Base-by-base conservation (phyloP, 2,329 filamentous ascomycete genomes). In the Verruconis gallopava region DNA sequence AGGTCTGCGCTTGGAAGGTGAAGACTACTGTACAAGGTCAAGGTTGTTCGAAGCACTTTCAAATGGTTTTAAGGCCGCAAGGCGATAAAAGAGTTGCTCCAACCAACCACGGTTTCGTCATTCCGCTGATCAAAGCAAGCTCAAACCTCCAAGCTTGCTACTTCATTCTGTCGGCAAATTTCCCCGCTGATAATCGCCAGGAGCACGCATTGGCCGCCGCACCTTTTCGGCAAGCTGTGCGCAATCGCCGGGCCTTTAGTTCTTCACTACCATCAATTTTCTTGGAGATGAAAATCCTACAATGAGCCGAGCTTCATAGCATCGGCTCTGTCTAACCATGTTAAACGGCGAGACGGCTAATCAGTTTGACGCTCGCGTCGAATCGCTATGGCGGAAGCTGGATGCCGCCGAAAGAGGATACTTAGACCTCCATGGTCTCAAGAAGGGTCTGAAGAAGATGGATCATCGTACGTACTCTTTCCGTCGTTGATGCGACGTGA, bases 391-490 rank as follows among this genome's bases (percentile, higher is more conserved):
- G 88, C 69, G 67, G 57, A 79, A 75, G 54, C 73, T 98, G 50
- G 86, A 93, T 61, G 79, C 80, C 50, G 74, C 77, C 49, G 71
- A 72, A 45, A 78, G 80, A 53, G 85, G 85, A 45, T 79, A 85
- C 59, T 71, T 98, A 53, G 88, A 96, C 63, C 68, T 93, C 49
- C 78, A 81, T 59, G 86, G 78, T 21, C 67, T 98, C 51, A 81
- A 88, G 64, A 84, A 78, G 64, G 91, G 89, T 3, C 65, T 98
- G 56, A 77, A 71, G 59, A 83, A 79, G 62, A 85, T 96, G 55
- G 88, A 96, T 60, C 91, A 98, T 60, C 91, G 86, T 93, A 65
- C 65, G 79, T 59, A 33, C 32, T 35, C 30, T 33, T 46, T 30
- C 38, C 45, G 38, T 42, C 20, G 28, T 21, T 44, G 33, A 34